These are phyloP conservation scores for Clavispora vitiphila DNA, from an alignment of 805 yeast species.

Conservation along the genomic window DNA sequence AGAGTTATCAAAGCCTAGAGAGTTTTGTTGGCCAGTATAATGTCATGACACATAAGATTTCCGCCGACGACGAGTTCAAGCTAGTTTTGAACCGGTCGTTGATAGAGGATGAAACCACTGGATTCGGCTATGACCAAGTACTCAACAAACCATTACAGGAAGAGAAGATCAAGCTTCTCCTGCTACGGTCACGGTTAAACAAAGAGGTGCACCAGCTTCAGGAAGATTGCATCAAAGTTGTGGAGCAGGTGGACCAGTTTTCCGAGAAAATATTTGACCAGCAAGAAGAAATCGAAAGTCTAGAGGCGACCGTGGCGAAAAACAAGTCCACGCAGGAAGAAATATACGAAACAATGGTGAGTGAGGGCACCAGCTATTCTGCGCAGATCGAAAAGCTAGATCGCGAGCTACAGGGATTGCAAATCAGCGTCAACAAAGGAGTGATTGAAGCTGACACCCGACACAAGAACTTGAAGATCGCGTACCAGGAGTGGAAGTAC, in stretches of 20 bases:
- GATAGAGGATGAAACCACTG: slow-evolving; percentile 7
- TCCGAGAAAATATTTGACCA: slow-evolving; percentile 53
- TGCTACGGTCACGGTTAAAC: slow-evolving; percentile 31
- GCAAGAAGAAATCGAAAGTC: slow-evolving; percentile 49
- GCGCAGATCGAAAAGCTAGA: slow-evolving; percentile 65
- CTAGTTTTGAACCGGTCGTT: slow-evolving; percentile 26
- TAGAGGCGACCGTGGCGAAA: slow-evolving; percentile 52
- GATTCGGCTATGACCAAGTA: slow-evolving; percentile 25
- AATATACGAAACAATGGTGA: slow-evolving; percentile 48
- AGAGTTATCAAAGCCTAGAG: slow-evolving; percentile 48
- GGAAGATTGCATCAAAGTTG: slow-evolving; percentile 53
- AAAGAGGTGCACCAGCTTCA: slow-evolving; percentile 44
- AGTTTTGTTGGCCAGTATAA: slow-evolving; percentile 54
- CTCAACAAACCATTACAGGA: slow-evolving; percentile 43
- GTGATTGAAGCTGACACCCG: slow-evolving; percentile 41
- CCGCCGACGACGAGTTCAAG: slow-evolving; percentile 31
- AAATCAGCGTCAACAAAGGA: slow-evolving; percentile 45
- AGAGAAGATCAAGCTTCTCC: slow-evolving; percentile 38
- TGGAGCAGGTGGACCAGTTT: slow-evolving; percentile 54
- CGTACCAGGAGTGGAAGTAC: slow-evolving; percentile 45
- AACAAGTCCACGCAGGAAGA: slow-evolving; percentile 52
- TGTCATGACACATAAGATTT: slow-evolving; percentile 45
- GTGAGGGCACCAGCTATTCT: slow-evolving; percentile 48
- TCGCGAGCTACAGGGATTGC: slow-evolving; percentile 48
- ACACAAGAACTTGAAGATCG: slow-evolving; percentile 48